These are phyloP conservation scores for Ambrosiella xylebori DNA, from an alignment of 2,329 filamentous ascomycete genomes.

Conservation along the genomic window DNA sequence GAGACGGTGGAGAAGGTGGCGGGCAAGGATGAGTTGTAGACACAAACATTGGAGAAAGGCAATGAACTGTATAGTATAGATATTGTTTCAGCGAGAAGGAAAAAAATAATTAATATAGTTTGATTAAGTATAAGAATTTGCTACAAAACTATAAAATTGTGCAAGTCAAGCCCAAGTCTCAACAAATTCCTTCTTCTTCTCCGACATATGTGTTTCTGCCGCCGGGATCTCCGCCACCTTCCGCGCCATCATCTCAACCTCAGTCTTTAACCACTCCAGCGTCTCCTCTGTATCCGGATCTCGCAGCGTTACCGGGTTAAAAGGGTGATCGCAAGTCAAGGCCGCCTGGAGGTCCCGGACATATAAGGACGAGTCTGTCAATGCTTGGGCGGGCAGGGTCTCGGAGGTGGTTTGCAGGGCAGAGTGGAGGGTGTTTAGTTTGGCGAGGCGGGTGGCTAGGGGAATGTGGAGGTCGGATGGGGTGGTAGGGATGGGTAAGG, in stretches of 20 bases:
- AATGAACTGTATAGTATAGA: neutral
- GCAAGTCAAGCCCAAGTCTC: conserved; percentile 22
- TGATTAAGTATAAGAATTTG: neutral
- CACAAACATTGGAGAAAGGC: too few relatives aligned
- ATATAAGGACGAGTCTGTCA: conserved; percentile 31
- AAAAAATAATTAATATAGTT: neutral
- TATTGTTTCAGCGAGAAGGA: neutral
- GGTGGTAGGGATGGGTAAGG: neutral
- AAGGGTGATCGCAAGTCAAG: conserved; percentile 35
- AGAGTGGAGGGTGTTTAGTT: neutral
- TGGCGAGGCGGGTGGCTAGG: neutral
- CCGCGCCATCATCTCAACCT: conserved; percentile 25
- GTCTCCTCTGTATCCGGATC: conserved; percentile 36
- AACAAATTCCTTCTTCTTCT: conserved; percentile 32
- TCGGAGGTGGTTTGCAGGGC: conserved; percentile 36
- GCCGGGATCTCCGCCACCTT: conserved; percentile 25
- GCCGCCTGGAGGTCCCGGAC: conserved; percentile 33
- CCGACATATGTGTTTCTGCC: conserved; percentile 23
- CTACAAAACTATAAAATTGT: neutral
- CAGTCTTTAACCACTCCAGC: conserved; percentile 29
- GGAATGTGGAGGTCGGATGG: neutral
- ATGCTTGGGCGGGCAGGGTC: conserved; percentile 21
- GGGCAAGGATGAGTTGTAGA: conserved; percentile 7
- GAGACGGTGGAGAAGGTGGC: neutral
- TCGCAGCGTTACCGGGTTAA: conserved; percentile 29